Evolutionary conservation across 306 rosid genomes (phyloP), one percentile per base, ranked within the genome.

Genomic region (Cyamopsis tetragonoloba): DNA sequence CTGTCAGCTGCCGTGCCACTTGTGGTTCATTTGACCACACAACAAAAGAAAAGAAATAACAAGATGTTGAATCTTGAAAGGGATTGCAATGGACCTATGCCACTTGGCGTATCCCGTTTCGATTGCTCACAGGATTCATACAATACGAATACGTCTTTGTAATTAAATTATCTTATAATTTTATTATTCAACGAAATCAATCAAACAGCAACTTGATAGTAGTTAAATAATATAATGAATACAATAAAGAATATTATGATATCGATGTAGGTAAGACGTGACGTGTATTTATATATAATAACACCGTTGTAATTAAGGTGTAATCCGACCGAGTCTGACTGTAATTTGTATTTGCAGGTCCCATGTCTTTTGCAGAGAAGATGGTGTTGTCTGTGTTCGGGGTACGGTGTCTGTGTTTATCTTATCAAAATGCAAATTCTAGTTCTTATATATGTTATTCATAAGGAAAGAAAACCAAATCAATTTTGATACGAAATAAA

Each of bases 301-400:
- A n/a, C n/a, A n/a, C n/a, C n/a, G n/a, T n/a, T n/a, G n/a, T n/a
- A n/a, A n/a, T n/a, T n/a, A n/a, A n/a, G n/a, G n/a, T n/a, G n/a
- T n/a, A n/a, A n/a, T n/a, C n/a, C n/a, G n/a, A n/a, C n/a, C n/a
- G n/a, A n/a, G n/a, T n/a, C n/a, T n/a, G n/a, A n/a, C 0, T 70
- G 41, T 34, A 27, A 54, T 50, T 57, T 19, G 20, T 55, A 48
- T 72, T 60, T 34, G 62, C 85, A 90, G 97, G 97, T 31, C 97
- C 92, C 15, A 79, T 91, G 89, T 68, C 73, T 55, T 91, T 84
- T 51, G 97, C 95, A 0, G 92, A 91, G 87, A 91, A 87, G 86
- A 82, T 80, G 88, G 82, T 87, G 20, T 20, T 91, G 63, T 46
- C 81, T 3, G 67, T 82, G 10, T 86, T 91, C 75, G 82, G 86